Base-by-base conservation (phyloP, 768 basidiomycete species). In the Roridomyces roridus region DNA sequence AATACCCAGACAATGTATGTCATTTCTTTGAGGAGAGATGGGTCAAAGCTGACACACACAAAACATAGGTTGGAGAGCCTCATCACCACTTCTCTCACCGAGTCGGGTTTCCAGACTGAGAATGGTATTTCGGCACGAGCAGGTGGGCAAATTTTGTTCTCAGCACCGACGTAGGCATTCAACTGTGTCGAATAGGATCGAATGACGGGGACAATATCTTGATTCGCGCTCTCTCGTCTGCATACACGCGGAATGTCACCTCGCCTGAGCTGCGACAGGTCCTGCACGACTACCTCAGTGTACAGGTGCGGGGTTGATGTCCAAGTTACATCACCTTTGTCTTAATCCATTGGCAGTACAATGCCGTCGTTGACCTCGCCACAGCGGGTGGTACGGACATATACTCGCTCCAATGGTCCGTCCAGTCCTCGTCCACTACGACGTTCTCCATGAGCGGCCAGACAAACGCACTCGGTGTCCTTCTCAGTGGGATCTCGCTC, bases 321-420 rank as follows among this genome's bases (percentile, higher is more conserved):
- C n/a, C n/a, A n/a, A n/a, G n/a, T n/a, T n/a, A n/a, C n/a, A n/a
- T n/a, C n/a, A n/a, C n/a, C n/a, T n/a, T n/a, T n/a, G n/a, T n/a
- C n/a, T n/a, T n/a, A n/a, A n/a, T n/a, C n/a, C 17, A 20, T 26
- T 12, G n/a, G 24, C 3, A 62, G 61, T 62, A 53, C 43, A 62
- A 62, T 40, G 61, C 61, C 36, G 42, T 63, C 26, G 37, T 44
- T 18, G 52, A 63, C 14, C 46, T 53, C 24, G 57, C 62, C 9
- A 63, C 62, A 18, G 29, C 45, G 11, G 36, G 45, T 23, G 54
- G 54, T 35, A 59, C 47, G 29, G 47, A 56, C 23, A 63, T 63
- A n/a, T 59, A 63, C 40, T 47, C 14, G 29, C 8, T 15, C 24
- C 47, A 53, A 4, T 63, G 62, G 58, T 24, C 40, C 11, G 58